Base-by-base conservation (phyloP, 306 rosid genomes). In the Delonix regia region DNA sequence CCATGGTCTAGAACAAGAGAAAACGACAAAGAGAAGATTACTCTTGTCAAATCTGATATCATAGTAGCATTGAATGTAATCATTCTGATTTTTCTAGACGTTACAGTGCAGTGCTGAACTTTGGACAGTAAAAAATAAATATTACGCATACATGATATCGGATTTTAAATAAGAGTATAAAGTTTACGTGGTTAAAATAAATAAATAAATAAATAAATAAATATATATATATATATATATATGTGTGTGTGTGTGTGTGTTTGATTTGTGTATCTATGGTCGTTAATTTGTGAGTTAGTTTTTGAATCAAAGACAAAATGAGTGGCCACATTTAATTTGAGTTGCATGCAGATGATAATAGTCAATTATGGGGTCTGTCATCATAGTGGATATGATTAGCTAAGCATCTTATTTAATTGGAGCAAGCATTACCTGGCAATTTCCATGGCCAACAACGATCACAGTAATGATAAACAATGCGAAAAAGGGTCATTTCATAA, bases 401-500 rank as follows among this genome's bases (percentile, higher is more conserved):
- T 4, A 64, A 64, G 30, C 48, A 64, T 38, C 7, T 64, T 64
- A 42, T 38, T 38, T 64, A 64, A 64, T 64, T 10, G 49, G 70
- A 64, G 44, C 30, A 64, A 64, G 44, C 30, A 64, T 64, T 38
- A 64, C 70, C 70, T 19, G 49, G 49, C 16, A 36, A 38, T n/a
- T 64, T 38, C 70, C 70, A 12, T 64, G 70, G 48, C 49, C 22
- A n/a, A 38, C 25, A 34, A 34, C 45, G 24, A 62, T 18, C 69
- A 18, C 22, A 34, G 25, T n/a, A 62, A 62, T 62, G 45, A 33
- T 64, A 4, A 64, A 64, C 70, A 9, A 3, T 16, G 27, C 2
- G 18, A 16, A 36, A 64, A 38, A 4, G 48, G 70, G 48, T 64
- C 18, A 13, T 64, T 19, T 19, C 70, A 19, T 64, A n/a, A 38